Evolutionary conservation across 768 basidiomycete species (phyloP), one percentile per base, ranked within the genome.

Genomic region (Hypholoma fasciculare): DNA sequence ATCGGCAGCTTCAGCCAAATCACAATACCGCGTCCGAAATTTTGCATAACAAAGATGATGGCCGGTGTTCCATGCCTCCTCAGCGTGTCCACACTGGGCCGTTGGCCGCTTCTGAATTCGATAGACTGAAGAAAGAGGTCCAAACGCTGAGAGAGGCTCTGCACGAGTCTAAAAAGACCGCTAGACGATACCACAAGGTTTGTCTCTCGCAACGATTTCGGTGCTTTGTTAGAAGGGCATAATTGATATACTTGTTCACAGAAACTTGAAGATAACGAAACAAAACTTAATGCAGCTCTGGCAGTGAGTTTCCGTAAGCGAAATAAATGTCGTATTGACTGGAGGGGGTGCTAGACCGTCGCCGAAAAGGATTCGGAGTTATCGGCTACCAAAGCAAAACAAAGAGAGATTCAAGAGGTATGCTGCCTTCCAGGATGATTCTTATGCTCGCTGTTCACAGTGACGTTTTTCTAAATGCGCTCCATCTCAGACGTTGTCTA

Each of bases 121-220:
- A 80, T n/a, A 76, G 75, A 38, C 69, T 87, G 69, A 83, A 77
- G 68, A 78, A 76, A 36, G 87, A 91, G 61, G 64, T 87, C 4
- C 86, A 88, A 49, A 56, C 60, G 5, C 73, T 85, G 60, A 86
- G 83, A 69, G 82, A 76, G 65, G 64, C 78, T 23, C 64, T 76
- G 6, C 70, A 74, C 19, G 80, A 84, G 16, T 72, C 67, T 54
- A 84, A 78, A 69, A 88, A 82, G 62, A 65, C 64, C 0, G 66
- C 77, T 0, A 86, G 79, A 72, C 83, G 82, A 57, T 83, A 88
- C 60, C 71, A 64, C 48, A 88, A 87, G 78, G 87, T 85, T 46
- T 53, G 49, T 64, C 23, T 36, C 36, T 27, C 13, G 43, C 11
- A 36, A 37, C 16, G 16, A 16, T 37, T 13, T n/a, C 7, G 30